Conservation (phyloP, 2,329 filamentous ascomycete genomes). For the Fusarium sacchari region DNA sequence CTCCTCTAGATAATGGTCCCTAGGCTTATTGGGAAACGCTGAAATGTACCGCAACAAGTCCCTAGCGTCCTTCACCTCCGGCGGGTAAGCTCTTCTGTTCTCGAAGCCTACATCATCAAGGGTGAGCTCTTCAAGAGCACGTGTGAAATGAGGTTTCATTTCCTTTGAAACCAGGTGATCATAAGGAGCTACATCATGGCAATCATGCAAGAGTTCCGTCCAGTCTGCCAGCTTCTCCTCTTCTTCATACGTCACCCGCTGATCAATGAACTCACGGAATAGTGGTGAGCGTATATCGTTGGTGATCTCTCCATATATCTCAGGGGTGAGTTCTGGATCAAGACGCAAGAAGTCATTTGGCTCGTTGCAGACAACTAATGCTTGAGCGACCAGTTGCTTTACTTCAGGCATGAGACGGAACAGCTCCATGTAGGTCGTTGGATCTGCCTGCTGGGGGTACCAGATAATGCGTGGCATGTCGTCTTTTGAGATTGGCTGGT, state of each 20-base stretch:
- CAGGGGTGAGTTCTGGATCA: neutral
- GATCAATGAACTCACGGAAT: neutral
- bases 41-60: neutral
- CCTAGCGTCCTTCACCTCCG: neutral
- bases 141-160: neutral
- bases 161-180: neutral
- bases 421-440: neutral
- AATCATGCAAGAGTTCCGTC: neutral
- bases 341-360: neutral
- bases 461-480: neutral
- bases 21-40: slow-evolving; percentile 7
- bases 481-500: neutral
- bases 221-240: neutral
- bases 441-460: neutral
- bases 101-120: neutral
- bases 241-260: neutral
- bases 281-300: neutral
- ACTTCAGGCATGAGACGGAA: neutral
- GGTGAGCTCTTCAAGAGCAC: neutral
- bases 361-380: neutral
- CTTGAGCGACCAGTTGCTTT: neutral
- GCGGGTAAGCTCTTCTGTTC: neutral
- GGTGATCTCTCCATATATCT: neutral
- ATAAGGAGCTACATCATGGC: neutral
- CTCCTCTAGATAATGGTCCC: neutral